Percentiles rank a stretch among this genome's conserved stretches.
Conservation (phyloP, 768 basidiomycete genomes). For the Lentinula raphanica region DNA sequence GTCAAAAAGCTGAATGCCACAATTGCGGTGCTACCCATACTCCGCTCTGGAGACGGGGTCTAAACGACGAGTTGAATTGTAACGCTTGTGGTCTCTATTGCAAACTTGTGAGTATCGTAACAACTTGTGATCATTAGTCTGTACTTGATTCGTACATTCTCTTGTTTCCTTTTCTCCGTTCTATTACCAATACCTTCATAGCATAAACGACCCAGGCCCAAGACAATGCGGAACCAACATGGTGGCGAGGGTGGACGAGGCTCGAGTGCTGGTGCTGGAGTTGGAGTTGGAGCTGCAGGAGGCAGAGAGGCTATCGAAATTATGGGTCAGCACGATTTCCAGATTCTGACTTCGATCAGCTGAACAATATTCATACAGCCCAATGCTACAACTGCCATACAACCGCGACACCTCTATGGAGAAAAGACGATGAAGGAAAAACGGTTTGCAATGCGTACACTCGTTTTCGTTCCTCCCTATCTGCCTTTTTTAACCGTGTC, state of each 20-base stretch:
- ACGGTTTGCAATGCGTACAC: conserved; percentile 88
- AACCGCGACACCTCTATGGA: conserved; percentile 83
- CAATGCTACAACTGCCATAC: conserved; percentile 91
- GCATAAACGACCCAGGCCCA: conserved; percentile 87
- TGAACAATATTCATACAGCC: conserved; percentile 43
- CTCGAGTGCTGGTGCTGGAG: conserved; percentile 58
- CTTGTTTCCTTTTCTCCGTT: not conserved
- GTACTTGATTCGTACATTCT: not conserved
- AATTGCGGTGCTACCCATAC: conserved; percentile 89
- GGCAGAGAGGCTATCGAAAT: conserved; percentile 47
- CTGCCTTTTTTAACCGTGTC: conserved; percentile 7
- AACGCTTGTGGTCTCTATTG: conserved; percentile 88
- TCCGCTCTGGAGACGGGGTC: conserved; percentile 78
- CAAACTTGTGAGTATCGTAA: conserved; percentile 73
- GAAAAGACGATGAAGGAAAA: conserved; percentile 88
- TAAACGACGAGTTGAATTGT: conserved; percentile 87
- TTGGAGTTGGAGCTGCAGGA: not conserved
- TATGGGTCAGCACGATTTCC: conserved; percentile 64
- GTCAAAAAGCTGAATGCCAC: conserved; percentile 77
- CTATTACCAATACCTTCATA: conserved; percentile 19
- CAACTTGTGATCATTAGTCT: too few species aligned
- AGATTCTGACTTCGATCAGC: too few species aligned
- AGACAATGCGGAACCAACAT: conserved; percentile 77
- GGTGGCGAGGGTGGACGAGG: conserved; percentile 63
- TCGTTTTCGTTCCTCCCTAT: conserved; percentile 6